Conservation (phyloP, 2,329 filamentous ascomycete species). For the Lachnellula cervina region DNA sequence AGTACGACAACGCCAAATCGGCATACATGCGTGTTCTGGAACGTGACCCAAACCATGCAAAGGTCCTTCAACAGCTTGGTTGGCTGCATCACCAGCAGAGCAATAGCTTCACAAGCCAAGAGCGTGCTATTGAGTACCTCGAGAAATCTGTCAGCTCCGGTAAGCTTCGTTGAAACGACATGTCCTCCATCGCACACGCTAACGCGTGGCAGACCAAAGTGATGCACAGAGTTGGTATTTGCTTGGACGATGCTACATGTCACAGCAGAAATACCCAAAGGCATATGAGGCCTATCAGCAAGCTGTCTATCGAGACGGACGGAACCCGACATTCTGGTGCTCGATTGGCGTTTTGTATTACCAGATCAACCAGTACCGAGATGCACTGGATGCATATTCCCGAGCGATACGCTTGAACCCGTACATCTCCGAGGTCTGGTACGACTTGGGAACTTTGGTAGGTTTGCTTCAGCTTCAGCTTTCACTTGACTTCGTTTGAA, state of each 20-base stretch:
- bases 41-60: slow-evolving; percentile 91
- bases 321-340: slow-evolving; percentile 99
- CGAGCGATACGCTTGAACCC: slow-evolving; percentile 94
- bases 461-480: slow-evolving; percentile 38
- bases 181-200: slow-evolving; percentile 24
- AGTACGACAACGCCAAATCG: slow-evolving; percentile 90
- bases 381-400: slow-evolving; percentile 95
- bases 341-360: slow-evolving; percentile 98
- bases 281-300: slow-evolving; percentile 98
- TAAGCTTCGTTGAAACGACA: slow-evolving; percentile 42
- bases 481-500: slow-evolving; percentile 19
- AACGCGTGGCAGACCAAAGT: slow-evolving; percentile 65
- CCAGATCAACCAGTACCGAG: slow-evolving; percentile 98
- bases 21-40: slow-evolving; percentile 93
- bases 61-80: slow-evolving; percentile 94
- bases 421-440: slow-evolving; percentile 99
- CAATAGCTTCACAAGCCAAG: slow-evolving; percentile 84
- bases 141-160: slow-evolving; percentile 94
- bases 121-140: slow-evolving; percentile 92
- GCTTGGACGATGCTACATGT: slow-evolving; percentile 97
- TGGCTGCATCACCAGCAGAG: slow-evolving; percentile 98
- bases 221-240: slow-evolving; percentile 99
- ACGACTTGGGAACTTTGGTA: slow-evolving; percentile 92
- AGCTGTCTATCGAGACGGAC: slow-evolving; percentile 94
- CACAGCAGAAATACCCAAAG: slow-evolving; percentile 97